Evolutionary conservation across 73 alveolate genomes (phyloP).

Genomic region (Tetrahymena borealis): DNA sequence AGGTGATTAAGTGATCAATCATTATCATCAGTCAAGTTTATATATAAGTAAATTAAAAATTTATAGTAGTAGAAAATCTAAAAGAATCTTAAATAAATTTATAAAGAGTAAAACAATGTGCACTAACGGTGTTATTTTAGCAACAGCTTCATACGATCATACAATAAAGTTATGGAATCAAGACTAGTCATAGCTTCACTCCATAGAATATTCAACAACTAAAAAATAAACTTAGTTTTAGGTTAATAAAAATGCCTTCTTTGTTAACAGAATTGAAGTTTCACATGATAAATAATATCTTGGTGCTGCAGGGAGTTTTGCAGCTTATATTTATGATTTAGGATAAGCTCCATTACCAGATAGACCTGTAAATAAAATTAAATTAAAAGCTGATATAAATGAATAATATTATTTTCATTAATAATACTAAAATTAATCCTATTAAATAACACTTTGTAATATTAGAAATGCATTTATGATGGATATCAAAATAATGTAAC

Average conservation of each 20-base stretch:
- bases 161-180: slow-evolving; percentile 9
- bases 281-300: slow-evolving; percentile 25
- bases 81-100: no score
- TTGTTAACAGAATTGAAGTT: slow-evolving; percentile 26
- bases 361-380: not conserved
- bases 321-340: slow-evolving; percentile 11
- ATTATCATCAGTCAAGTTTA: no score
- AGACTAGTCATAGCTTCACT: not conserved
- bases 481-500: slow-evolving; percentile 27
- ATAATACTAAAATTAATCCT: not conserved
- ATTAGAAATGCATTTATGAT: slow-evolving; percentile 6
- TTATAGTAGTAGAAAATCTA: no score
- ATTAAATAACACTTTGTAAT: not conserved
- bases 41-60: no score
- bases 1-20: no score
- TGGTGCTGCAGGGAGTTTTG: slow-evolving; percentile 26
- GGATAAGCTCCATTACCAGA: not conserved
- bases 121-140: slow-evolving; percentile 23
- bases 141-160: slow-evolving; percentile 28
- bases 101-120: slow-evolving; percentile 10
- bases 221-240: not conserved
- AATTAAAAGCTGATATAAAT: not conserved
- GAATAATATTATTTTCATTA: not conserved
- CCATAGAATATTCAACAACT: not conserved
- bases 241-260: not conserved